These are phyloP conservation scores for Effrenium voratum DNA, from an alignment of 73 alveolate species.

Conservation along the genomic window DNA sequence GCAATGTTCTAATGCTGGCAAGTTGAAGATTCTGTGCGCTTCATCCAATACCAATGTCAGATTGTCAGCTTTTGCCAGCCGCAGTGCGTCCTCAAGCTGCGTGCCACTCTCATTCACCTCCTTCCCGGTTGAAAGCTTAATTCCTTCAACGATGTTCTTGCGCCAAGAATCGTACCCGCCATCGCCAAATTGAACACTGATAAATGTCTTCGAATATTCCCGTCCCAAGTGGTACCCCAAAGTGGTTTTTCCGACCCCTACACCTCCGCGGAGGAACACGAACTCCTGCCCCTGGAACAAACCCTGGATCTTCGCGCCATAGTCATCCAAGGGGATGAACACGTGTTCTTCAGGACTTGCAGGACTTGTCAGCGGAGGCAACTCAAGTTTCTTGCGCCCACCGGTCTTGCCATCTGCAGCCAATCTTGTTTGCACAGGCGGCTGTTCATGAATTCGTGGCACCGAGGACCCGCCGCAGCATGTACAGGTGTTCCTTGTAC, in stretches of 20 bases:
- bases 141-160: background rate
- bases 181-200: background rate
- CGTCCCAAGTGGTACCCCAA: constrained; percentile 2
- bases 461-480: no score
- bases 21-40: background rate
- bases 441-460: no score
- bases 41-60: constrained; percentile 32
- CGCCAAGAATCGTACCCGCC: background rate
- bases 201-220: constrained; percentile 2
- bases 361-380: constrained; percentile 1
- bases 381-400: background rate
- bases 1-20: background rate
- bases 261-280: constrained; percentile 55
- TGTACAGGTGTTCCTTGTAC: no score
- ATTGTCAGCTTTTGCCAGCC: background rate
- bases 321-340: background rate
- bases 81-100: background rate
- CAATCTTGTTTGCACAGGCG: no score
- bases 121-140: background rate
- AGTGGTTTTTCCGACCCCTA: constrained; percentile 12
- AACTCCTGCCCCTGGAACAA: no score
- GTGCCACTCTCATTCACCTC: background rate
- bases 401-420: no score
- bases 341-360: background rate
- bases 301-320: background rate